Evolutionary conservation across 306 rosid genomes (phyloP).

Genomic region (Vigna nakashimae): DNA sequence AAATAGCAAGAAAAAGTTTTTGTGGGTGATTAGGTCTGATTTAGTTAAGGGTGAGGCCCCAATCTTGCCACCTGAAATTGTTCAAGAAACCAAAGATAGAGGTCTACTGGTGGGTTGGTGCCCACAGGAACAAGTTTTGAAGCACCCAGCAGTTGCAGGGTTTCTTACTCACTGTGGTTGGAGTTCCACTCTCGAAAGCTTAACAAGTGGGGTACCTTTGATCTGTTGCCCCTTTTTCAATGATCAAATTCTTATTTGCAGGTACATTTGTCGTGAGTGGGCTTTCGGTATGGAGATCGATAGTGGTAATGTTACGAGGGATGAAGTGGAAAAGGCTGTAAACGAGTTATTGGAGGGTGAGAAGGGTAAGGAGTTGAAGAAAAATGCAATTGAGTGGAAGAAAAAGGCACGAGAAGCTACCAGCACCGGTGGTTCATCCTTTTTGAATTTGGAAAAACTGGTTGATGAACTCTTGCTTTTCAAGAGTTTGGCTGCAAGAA

Average conservation of each 20-base stretch:
- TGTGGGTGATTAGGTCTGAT: conserved; percentile 66
- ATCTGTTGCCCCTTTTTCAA: conserved; percentile 54
- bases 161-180: conserved; percentile 58
- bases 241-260: conserved; percentile 48
- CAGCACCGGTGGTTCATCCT: conserved; percentile 42
- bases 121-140: conserved; percentile 61
- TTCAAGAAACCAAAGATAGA: conserved; percentile 45
- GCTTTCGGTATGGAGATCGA: conserved; percentile 52
- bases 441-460: conserved; percentile 49
- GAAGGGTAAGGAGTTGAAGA: conserved; percentile 54
- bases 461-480: conserved; percentile 36
- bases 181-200: conserved; percentile 59
- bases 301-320: conserved; percentile 53
- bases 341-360: conserved; percentile 54
- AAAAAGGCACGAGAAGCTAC: conserved; percentile 47
- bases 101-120: conserved; percentile 56
- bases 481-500: conserved; percentile 22
- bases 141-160: conserved; percentile 54
- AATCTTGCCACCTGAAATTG: conserved; percentile 44
- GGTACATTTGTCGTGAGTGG: conserved; percentile 55
- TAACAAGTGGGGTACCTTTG: conserved; percentile 52
- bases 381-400: conserved; percentile 48
- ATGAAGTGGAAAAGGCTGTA: conserved; percentile 54
- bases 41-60: conserved; percentile 43
- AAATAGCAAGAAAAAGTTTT: conserved; percentile 46